Evolutionary conservation across 306 rosid species (phyloP), one percentile per base, ranked within the genome.

Genomic region (Quercus gilva): DNA sequence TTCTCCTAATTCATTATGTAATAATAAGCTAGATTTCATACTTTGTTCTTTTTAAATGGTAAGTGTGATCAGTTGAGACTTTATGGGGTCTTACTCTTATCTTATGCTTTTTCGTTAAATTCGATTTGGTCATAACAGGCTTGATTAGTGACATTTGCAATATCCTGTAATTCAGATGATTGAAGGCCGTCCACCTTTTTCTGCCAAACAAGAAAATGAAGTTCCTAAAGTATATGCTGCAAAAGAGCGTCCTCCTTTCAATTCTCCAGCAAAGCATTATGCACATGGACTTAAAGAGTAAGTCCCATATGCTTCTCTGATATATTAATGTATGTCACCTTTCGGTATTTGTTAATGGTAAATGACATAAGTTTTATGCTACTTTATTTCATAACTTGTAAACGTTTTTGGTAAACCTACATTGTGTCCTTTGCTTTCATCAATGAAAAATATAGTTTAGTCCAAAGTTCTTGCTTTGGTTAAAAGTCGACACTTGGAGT

Each of bases 171-270:
- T 76, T 75, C 75, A 94, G 99, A 94, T 94, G 99, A 91, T 94
- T 74, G 99, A 94, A 88, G 97, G 97, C 51, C 87, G 85, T 51
- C 92, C 80, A 8, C 99, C 99, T 55, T 94, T 94, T 81, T 63
- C 74, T 73, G 79, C 86, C 28, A 90, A 87, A 83, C 74, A 83
- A 75, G 99, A 92, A n/a, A 84, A 77, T 20, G 92, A 89, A 71
- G 94, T 92, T 86, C 90, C 87, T 25, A 79, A 87, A 81, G 89
- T 78, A 51, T 90, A 91, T 87, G 91, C 86, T 71, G 79, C 88
- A 37, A 89, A 85, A 67, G 88, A 85, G 79, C 95, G 97, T 37
- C 99, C 99, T 1, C 91, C 97, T 77, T 94, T 94, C 74, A 84
- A 64, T 76, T 97, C 99, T 78, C 90, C 97, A 55, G 17, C 86